These are phyloP conservation scores for Hymenoscyphus scutula DNA, from an alignment of 2,329 filamentous ascomycete species.

Conservation along the genomic window DNA sequence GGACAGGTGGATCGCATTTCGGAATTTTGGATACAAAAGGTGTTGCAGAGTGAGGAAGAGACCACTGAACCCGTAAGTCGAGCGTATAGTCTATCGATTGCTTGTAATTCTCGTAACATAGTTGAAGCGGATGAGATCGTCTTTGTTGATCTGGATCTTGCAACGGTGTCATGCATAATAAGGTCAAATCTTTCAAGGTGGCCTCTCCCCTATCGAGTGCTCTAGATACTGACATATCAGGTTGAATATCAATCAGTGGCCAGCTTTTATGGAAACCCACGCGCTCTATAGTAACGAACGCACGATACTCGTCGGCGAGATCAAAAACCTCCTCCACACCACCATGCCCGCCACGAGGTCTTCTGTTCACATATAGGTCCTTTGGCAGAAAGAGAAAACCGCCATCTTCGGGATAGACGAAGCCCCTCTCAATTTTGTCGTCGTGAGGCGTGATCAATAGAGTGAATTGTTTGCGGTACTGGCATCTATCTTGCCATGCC, in stretches of 20 bases:
- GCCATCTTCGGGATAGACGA: slow-evolving; percentile 13
- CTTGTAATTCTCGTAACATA: slow-evolving; percentile 12
- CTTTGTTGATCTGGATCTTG: slow-evolving; percentile 13
- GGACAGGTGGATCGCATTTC: background rate
- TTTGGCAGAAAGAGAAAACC: slow-evolving; percentile 19
- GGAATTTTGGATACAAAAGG: background rate
- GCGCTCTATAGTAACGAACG: slow-evolving; percentile 22
- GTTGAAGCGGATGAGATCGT: slow-evolving; percentile 13
- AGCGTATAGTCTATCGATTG: slow-evolving; percentile 20
- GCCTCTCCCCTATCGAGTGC: slow-evolving; percentile 1
- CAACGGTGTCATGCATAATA: slow-evolving; percentile 9
- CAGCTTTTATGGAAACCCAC: slow-evolving; percentile 21
- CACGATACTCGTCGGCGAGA: slow-evolving; percentile 26
- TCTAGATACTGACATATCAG: slow-evolving; percentile 9
- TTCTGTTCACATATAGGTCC: slow-evolving; percentile 7
- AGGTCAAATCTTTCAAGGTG: background rate
- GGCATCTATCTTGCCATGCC: slow-evolving; percentile 9
- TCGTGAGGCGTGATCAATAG: slow-evolving; percentile 14
- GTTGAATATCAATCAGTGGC: slow-evolving; percentile 24
- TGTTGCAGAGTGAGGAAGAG: slow-evolving; percentile 19
- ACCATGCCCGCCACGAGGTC: background rate
- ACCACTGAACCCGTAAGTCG: slow-evolving; percentile 25
- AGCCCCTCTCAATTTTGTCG: slow-evolving; percentile 18
- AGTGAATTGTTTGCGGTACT: slow-evolving; percentile 13
- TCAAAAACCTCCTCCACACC: slow-evolving; percentile 10